These are phyloP conservation scores for Lachnellula hyalina DNA, from an alignment of 2,329 filamentous ascomycete genomes.

Conservation along the genomic window DNA sequence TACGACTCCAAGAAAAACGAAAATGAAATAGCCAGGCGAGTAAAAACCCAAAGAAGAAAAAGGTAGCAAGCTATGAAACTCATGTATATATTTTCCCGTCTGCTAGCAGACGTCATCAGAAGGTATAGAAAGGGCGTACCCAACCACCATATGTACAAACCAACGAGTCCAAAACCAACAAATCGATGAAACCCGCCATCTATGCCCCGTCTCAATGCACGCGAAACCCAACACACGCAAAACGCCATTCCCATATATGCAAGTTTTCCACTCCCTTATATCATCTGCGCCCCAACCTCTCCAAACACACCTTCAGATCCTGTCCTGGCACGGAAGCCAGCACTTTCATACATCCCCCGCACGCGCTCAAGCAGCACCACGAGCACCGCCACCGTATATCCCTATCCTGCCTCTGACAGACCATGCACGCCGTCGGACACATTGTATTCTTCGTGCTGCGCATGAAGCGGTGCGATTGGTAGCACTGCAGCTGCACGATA, in stretches of 20 bases:
- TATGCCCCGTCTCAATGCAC: background rate
- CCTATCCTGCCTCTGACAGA: conserved; percentile 27
- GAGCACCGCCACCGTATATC: conserved; percentile 28
- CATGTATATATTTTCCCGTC: background rate
- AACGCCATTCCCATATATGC: background rate
- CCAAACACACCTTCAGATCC: conserved; percentile 23
- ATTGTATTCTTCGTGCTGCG: conserved; percentile 24
- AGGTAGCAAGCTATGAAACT: no score
- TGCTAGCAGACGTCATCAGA: background rate
- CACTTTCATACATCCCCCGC: conserved; percentile 27
- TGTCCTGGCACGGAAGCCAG: conserved; percentile 22
- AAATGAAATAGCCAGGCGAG: no score
- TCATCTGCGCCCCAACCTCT: conserved; percentile 14
- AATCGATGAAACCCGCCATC: no score
- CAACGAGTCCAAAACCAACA: no score
- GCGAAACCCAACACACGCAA: background rate
- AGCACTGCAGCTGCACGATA: conserved; percentile 27
- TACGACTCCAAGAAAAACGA: no score
- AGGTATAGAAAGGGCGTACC: background rate
- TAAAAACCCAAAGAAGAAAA: no score
- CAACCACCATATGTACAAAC: background rate
- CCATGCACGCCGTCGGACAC: conserved; percentile 30
- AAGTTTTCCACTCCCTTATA: background rate
- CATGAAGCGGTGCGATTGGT: conserved; percentile 29
- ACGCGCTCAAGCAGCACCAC: conserved; percentile 32